Conservation (phyloP, 2,329 filamentous ascomycete species). For the Colletotrichum simmondsii region DNA sequence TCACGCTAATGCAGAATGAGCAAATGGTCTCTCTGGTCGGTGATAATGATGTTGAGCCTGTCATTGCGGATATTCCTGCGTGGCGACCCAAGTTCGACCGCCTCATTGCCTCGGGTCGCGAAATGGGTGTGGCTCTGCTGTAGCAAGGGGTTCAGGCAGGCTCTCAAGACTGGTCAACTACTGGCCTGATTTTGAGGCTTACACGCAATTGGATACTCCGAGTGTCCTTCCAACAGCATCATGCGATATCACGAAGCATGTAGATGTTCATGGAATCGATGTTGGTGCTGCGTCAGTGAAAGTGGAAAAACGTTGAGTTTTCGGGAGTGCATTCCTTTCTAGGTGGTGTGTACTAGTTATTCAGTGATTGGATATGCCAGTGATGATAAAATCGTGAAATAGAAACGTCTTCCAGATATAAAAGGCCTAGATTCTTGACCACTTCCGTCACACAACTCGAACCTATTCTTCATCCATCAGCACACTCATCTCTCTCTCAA, state of each 20-base stretch:
- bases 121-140: neutral
- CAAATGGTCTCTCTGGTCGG: neutral
- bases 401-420: neutral
- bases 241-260: neutral
- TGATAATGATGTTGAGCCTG: neutral
- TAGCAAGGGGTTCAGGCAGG: neutral
- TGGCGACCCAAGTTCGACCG: neutral
- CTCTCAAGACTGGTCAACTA: neutral
- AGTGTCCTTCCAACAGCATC: neutral
- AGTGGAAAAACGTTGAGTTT: neutral
- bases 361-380: neutral
- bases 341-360: fast-evolving
- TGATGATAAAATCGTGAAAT: neutral
- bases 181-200: neutral
- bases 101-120: neutral
- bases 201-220: neutral
- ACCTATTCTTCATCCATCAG: neutral
- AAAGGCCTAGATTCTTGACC: neutral
- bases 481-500: neutral
- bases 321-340: neutral
- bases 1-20: neutral
- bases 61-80: neutral
- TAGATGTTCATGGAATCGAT: neutral
- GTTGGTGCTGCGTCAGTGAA: neutral
- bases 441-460: fast-evolving